Percentiles rank a stretch among this genome's conserved stretches.
These are phyloP conservation scores for Theobroma cacao DNA, from an alignment of 345 rosid species.

Conservation along the genomic window DNA sequence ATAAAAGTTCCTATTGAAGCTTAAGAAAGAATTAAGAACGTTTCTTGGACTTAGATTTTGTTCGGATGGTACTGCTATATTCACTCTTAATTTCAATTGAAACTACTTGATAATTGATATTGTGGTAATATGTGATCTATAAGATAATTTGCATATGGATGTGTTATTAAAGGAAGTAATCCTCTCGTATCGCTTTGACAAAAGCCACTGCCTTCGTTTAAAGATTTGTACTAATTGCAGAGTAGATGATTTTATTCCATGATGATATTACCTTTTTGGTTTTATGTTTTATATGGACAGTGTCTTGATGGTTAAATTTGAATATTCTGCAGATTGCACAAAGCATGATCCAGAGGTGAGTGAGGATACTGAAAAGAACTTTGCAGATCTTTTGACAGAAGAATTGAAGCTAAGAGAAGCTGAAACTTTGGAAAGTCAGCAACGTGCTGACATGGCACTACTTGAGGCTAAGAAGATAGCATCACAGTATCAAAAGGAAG, in stretches of 20 bases:
- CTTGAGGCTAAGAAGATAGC: slow-evolving; percentile 94
- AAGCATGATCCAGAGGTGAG: slow-evolving; percentile 83
- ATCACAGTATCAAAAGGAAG: slow-evolving; percentile 95
- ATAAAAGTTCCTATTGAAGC: neutral
- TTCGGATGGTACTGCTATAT: neutral
- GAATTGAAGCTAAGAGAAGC: slow-evolving; percentile 82
- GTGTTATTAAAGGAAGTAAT: neutral
- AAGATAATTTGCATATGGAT: neutral
- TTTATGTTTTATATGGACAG: neutral
- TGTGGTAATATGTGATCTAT: neutral
- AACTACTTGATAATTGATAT: neutral
- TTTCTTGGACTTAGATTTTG: neutral
- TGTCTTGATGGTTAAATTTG: neutral
- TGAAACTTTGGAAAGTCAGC: slow-evolving; percentile 75
- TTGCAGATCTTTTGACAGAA: slow-evolving; percentile 68
- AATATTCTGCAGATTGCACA: slow-evolving; percentile 55
- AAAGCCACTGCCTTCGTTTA: neutral
- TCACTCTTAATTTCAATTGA: neutral
- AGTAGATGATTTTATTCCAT: neutral
- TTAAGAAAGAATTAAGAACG: neutral
- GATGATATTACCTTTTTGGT: neutral
- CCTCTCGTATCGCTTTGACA: neutral
- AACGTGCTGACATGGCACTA: slow-evolving; percentile 64
- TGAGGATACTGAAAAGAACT: slow-evolving; percentile 84
- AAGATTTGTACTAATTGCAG: neutral